Percentiles rank a stretch among this genome's conserved stretches.
Conservation (phyloP, 148 eudicot species). For the Euryodendron excelsum region DNA sequence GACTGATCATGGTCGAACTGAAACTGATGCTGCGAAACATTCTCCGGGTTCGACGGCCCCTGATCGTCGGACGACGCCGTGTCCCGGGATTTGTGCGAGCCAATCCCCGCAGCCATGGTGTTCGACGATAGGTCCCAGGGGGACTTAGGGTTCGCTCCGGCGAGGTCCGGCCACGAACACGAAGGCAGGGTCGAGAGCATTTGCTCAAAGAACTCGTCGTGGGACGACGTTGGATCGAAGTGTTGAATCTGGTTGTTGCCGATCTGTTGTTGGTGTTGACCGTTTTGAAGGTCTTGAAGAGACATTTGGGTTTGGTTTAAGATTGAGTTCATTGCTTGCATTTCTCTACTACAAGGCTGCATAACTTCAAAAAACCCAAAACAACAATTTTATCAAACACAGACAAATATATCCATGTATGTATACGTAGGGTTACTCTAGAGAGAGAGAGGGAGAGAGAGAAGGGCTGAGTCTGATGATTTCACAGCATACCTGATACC, state of each 20-base stretch:
- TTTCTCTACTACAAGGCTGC: conserved; percentile 25
- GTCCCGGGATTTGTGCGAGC: background rate
- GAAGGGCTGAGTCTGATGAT: too few species aligned
- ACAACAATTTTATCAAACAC: too few species aligned
- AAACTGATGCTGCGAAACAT: conserved; percentile 15
- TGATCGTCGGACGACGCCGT: background rate
- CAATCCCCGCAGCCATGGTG: too few species aligned
- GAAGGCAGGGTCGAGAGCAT: conserved; percentile 54
- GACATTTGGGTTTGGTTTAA: conserved; percentile 24
- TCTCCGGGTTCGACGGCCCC: conserved; percentile 12
- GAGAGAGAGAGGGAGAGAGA: background rate
- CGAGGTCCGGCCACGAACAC: conserved; percentile 41
- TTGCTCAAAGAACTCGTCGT: conserved; percentile 72
- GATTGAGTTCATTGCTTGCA: conserved; percentile 24
- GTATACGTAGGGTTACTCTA: background rate
- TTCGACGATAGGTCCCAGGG: conserved; percentile 12
- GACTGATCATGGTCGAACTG: conserved; percentile 34
- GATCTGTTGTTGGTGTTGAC: conserved; percentile 17
- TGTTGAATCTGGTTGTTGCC: conserved; percentile 4
- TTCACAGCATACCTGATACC: background rate
- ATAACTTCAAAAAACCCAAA: background rate
- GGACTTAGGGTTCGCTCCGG: conserved; percentile 22
- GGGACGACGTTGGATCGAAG: conserved; percentile 33
- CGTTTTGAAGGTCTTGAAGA: conserved; percentile 18
- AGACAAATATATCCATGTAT: background rate